Percentiles rank a stretch among this genome's conserved stretches.
phyloP scores from a whole-genome alignment of 331 rosid genomes.

The Dryas integrifolia region DNA sequence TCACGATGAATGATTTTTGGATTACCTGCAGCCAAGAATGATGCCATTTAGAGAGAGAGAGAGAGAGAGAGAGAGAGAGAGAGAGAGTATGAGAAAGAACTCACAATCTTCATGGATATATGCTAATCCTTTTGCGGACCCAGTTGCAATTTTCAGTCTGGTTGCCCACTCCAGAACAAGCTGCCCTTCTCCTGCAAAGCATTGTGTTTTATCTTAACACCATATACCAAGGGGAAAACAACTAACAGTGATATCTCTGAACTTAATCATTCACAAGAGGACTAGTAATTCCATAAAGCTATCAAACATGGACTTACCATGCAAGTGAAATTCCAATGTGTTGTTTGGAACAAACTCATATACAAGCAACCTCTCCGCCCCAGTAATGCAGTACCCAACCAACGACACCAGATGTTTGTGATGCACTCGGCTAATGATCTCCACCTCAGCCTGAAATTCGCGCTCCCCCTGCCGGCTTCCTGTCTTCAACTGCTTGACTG shows the following conservation, averaged over 20 bases:
- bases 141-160: slow-evolving; percentile 49
- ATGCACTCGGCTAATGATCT: slow-evolving; percentile 60
- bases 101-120: slow-evolving; percentile 68
- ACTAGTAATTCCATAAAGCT: background rate
- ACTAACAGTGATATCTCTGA: background rate
- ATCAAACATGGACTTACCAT: slow-evolving; percentile 35
- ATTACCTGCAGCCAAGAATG: slow-evolving; percentile 37
- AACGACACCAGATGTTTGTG: slow-evolving; percentile 67
- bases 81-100: background rate
- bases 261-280: too few relatives aligned
- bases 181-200: slow-evolving; percentile 36
- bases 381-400: slow-evolving; percentile 50
- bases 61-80: too few relatives aligned
- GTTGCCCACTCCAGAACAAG: slow-evolving; percentile 43
- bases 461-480: slow-evolving; percentile 66
- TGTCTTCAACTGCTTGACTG: slow-evolving; percentile 51
- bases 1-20: slow-evolving; percentile 61
- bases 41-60: background rate
- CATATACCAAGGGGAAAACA: too few relatives aligned
- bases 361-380: slow-evolving; percentile 48
- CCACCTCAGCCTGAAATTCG: slow-evolving; percentile 69
- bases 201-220: background rate
- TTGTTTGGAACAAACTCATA: slow-evolving; percentile 64
- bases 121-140: slow-evolving; percentile 64
- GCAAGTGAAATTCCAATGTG: slow-evolving; percentile 65